Conservation (phyloP, 176 grass and related monocot species). For the Aegilops longissima region DNA sequence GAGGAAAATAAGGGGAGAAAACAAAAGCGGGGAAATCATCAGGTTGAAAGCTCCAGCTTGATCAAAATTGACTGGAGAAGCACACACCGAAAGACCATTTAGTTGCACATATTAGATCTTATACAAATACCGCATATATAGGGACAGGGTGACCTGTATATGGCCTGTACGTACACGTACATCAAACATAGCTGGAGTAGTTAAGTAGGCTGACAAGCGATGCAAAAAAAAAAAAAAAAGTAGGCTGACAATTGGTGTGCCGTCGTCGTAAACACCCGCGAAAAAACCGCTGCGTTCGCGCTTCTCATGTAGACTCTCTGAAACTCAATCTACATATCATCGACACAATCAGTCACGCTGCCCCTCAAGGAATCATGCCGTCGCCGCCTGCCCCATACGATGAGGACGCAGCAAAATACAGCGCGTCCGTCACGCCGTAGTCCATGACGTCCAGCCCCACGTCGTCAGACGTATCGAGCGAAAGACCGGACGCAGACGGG, state of each 20-base stretch:
- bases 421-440: constrained; percentile 24
- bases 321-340: not conserved
- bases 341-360: not conserved
- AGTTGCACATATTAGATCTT: not conserved
- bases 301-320: not conserved
- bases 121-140: not conserved
- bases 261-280: not conserved
- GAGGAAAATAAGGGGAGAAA: too few species aligned
- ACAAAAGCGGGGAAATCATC: too few species aligned
- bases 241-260: too few species aligned
- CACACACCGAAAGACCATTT: not conserved
- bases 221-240: too few species aligned
- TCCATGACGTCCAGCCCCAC: constrained; percentile 44
- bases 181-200: not conserved
- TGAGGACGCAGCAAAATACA: not conserved
- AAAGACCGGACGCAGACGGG: not conserved
- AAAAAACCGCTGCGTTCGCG: not conserved
- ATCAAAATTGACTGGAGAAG: not conserved
- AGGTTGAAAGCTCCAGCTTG: not conserved
- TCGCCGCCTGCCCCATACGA: not conserved
- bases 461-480: not conserved
- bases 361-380: not conserved
- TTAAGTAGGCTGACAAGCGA: not conserved
- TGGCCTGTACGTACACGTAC: not conserved
- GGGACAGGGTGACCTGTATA: not conserved